Evolutionary conservation across 176 grass and related monocot genomes (phyloP), one percentile per base, ranked within the genome.

Genomic region (Musa acuminata): DNA sequence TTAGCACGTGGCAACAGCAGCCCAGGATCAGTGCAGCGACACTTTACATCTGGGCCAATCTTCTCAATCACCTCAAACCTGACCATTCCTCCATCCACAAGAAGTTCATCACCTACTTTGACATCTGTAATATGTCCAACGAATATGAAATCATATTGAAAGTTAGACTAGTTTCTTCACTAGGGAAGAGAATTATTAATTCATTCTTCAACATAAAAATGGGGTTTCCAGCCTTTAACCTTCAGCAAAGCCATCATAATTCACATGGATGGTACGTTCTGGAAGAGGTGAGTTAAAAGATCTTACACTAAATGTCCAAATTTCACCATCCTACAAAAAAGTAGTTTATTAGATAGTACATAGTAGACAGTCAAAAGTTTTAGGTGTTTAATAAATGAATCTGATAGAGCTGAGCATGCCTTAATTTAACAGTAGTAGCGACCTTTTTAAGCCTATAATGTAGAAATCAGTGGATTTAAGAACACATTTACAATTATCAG

Each of bases 211-310:
- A 57, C 2, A 17, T 11, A 74, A 55, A 74, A 14, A 55, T n/a
- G n/a, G n/a, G n/a, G n/a, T n/a, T n/a, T n/a, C n/a, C n/a, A n/a
- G n/a, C n/a, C n/a, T n/a, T n/a, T 74, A 79, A 98, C 95, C 95
- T 98, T 98, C 95, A 85, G 90, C 80, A 62, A 98, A 98, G 29
- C 95, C 95, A 80, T 98, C 95, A 48, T 93, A 98, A 65, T 93
- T 98, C 71, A 94, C 90, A 80, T 82, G 70, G 68, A 91, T 86
- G 72, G 95, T 98, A 20, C 67, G 84, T 75, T 98, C 95, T 62
- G 90, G 95, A 64, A 89, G 90, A 78, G 77, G 80, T 49, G 81
- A 81, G 67, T 94, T 83, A 85, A 93, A 98, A 82, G 95, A n/a
- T n/a, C n/a, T n/a, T n/a, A n/a, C n/a, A n/a, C n/a, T n/a, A n/a